A percentile compares a stretch with the other conserved stretches of the same genome.
phyloP scores from a whole-genome alignment of 768 basidiomycete species.

The Asterophora lycoperdoides region DNA sequence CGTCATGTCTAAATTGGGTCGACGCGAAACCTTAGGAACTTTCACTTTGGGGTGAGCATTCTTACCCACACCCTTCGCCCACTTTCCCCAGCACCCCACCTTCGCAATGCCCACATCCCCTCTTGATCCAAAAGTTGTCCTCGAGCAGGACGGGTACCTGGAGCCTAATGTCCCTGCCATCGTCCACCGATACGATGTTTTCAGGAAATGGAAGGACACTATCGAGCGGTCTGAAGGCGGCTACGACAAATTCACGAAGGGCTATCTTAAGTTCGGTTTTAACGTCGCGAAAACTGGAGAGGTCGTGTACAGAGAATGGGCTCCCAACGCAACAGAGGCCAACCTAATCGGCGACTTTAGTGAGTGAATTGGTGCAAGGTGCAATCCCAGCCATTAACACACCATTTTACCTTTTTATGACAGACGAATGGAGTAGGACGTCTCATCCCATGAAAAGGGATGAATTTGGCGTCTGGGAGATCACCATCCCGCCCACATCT shows the following conservation, averaged over 20 bases:
- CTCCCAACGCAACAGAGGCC: constrained; percentile 82
- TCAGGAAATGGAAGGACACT: constrained; percentile 69
- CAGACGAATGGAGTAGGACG: constrained; percentile 85
- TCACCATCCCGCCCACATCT: constrained; percentile 62
- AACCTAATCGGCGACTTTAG: constrained; percentile 95
- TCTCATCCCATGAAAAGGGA: constrained; percentile 86
- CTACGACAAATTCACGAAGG: constrained; percentile 72
- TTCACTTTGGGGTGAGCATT: background rate
- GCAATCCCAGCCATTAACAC: constrained; percentile 2
- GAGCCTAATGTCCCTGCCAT: constrained; percentile 68
- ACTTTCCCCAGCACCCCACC: constrained; percentile 3
- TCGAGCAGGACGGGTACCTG: constrained; percentile 70
- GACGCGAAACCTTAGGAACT: background rate
- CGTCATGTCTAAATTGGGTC: constrained; percentile 15
- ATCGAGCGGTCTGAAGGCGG: constrained; percentile 84
- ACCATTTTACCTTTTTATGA: background rate
- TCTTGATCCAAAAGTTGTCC: constrained; percentile 55
- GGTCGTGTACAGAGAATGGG: constrained; percentile 92
- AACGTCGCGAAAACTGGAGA: constrained; percentile 62
- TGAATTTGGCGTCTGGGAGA: constrained; percentile 87
- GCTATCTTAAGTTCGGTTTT: constrained; percentile 78
- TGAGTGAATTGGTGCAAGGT: constrained; percentile 43
- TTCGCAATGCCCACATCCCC: constrained; percentile 37
- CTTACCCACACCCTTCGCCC: constrained; percentile 19
- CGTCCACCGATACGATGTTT: constrained; percentile 60